Conservation (phyloP, 192 early-diverging fungal species). For the Rhizophlyctis rosea region DNA sequence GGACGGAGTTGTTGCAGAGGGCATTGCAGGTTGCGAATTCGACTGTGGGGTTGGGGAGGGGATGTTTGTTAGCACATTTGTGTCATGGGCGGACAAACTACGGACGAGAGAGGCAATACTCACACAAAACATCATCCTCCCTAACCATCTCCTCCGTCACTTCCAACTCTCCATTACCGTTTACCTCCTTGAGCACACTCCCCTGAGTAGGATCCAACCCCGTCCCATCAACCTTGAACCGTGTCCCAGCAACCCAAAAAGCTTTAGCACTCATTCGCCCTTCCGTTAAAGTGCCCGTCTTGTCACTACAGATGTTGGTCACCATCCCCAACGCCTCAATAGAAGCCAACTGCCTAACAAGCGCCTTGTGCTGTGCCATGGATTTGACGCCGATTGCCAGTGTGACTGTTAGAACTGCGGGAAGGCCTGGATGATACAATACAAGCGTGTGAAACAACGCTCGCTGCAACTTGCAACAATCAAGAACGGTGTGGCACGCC, state of each 20-base stretch:
- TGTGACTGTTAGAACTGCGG: slow-evolving; percentile 84
- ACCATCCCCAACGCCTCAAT: slow-evolving; percentile 85
- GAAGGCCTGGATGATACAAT: slow-evolving; percentile 57
- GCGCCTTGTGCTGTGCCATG: slow-evolving; percentile 65
- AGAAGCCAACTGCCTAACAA: slow-evolving; percentile 76
- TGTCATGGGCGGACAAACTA: not conserved
- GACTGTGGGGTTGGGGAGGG: not conserved
- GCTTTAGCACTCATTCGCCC: slow-evolving; percentile 67
- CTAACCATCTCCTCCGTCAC: not conserved
- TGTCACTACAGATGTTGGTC: slow-evolving; percentile 74
- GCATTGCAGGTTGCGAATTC: slow-evolving; percentile 9
- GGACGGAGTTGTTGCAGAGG: slow-evolving; percentile 16
- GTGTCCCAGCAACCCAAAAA: slow-evolving; percentile 33
- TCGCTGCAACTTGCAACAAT: too few species aligned
- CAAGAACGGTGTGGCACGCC: not conserved
- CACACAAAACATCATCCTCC: not conserved
- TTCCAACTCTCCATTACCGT: too few species aligned
- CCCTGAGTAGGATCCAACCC: slow-evolving; percentile 22
- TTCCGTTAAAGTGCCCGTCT: slow-evolving; percentile 87
- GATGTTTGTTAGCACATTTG: too few species aligned
- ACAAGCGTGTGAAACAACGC: too few species aligned
- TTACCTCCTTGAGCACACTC: not conserved
- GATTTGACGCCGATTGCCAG: slow-evolving; percentile 77
- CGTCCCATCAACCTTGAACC: slow-evolving; percentile 37
- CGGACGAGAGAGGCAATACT: too few species aligned